Conservation (phyloP, 1,139 yeast genomes). For the Saccharomycopsis crataegensis region DNA sequence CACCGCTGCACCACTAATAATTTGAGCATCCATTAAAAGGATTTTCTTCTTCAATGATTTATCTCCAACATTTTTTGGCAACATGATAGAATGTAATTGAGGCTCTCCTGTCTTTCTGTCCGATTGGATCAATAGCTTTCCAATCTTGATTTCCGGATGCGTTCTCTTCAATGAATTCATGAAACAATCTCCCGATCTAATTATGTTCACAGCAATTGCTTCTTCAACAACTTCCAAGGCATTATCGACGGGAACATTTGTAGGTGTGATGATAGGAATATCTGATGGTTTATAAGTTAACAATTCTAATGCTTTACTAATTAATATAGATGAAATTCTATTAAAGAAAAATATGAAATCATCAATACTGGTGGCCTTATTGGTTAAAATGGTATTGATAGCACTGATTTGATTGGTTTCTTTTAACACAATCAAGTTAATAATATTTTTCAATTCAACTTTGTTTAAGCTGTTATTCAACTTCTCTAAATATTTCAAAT, state of each 20-base stretch:
- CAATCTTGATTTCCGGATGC: slow-evolving; percentile 70
- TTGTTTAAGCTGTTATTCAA: slow-evolving; percentile 37
- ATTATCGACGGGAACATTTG: slow-evolving; percentile 3
- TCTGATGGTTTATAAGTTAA: slow-evolving; percentile 21
- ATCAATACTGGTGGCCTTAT: slow-evolving; percentile 48
- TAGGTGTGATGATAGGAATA: slow-evolving; percentile 19
- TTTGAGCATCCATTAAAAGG: slow-evolving; percentile 76
- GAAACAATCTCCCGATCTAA: slow-evolving; percentile 91
- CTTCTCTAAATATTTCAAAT: slow-evolving; percentile 49
- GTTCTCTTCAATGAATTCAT: slow-evolving; percentile 68
- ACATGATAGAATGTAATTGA: slow-evolving; percentile 67
- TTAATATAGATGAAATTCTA: slow-evolving; percentile 62
- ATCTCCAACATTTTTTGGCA: slow-evolving; percentile 35
- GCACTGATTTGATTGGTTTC: slow-evolving; percentile 63
- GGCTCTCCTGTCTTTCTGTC: slow-evolving; percentile 92
- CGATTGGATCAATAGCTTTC: slow-evolving; percentile 80
- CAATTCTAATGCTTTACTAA: slow-evolving; percentile 59
- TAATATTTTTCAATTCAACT: slow-evolving; percentile 28
- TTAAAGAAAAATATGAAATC: slow-evolving; percentile 85
- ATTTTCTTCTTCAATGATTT: slow-evolving; percentile 32
- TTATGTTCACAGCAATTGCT: slow-evolving; percentile 67
- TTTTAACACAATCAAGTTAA: slow-evolving; percentile 35
- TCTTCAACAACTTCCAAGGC: slow-evolving; percentile 35
- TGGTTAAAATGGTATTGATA: slow-evolving; percentile 62
- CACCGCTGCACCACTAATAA: slow-evolving; percentile 88